These are phyloP conservation scores for Beauveria brongniartii DNA, from an alignment of 2,329 filamentous ascomycete genomes.

Conservation along the genomic window DNA sequence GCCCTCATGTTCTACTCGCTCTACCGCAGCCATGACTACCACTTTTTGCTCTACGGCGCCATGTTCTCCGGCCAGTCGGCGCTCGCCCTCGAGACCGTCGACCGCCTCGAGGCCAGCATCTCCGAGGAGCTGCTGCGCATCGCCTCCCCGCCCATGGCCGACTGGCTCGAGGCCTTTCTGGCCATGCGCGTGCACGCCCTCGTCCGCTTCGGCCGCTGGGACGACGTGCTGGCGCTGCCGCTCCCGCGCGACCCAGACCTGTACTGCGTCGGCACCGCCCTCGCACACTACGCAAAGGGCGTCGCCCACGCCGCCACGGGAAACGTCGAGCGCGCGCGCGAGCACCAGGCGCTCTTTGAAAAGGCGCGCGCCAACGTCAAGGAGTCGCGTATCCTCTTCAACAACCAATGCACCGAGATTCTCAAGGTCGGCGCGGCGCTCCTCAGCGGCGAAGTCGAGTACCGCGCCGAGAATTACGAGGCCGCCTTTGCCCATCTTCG, in stretches of 20 bases:
- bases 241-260: conserved; percentile 51
- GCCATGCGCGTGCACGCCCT: conserved; percentile 61
- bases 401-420: conserved; percentile 43
- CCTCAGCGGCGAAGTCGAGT: conserved; percentile 67
- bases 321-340: conserved; percentile 44
- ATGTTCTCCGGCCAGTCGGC: conserved; percentile 65
- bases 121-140: conserved; percentile 56
- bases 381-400: conserved; percentile 43
- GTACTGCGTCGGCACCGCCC: conserved; percentile 62
- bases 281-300: conserved; percentile 60
- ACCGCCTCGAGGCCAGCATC: conserved; percentile 51
- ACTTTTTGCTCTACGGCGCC: conserved; percentile 68
- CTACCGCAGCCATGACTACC: conserved; percentile 67
- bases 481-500: conserved; percentile 52
- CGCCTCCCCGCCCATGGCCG: conserved; percentile 64
- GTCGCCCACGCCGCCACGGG: conserved; percentile 56
- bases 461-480: conserved; percentile 51
- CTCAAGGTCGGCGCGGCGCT: conserved; percentile 56
- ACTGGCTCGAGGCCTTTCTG: conserved; percentile 68
- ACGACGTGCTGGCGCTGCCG: conserved; percentile 49
- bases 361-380: conserved; percentile 45
- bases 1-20: conserved; percentile 67
- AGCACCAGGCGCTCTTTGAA: conserved; percentile 42
- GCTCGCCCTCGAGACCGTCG: conserved; percentile 53
- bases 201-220: conserved; percentile 66